A percentile compares a stretch with the other conserved stretches of the same genome.
Evolutionary conservation across 2,329 filamentous ascomycete genomes (phyloP).

Genomic region (Fusarium compactum): DNA sequence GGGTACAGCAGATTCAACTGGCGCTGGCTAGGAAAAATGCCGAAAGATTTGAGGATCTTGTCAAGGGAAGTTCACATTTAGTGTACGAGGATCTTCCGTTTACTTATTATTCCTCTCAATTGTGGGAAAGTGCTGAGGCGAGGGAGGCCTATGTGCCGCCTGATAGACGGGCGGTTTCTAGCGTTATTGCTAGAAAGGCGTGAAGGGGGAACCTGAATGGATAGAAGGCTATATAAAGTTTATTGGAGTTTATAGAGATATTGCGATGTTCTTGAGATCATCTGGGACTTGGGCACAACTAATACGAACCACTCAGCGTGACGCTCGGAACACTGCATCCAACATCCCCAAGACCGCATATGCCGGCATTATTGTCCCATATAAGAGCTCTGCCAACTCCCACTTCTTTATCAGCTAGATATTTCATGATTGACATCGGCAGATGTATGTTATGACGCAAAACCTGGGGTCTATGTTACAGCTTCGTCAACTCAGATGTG

Average conservation of each 20-base stretch:
- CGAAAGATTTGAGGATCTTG: slow-evolving; percentile 40
- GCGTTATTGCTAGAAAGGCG: slow-evolving; percentile 9
- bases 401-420: background rate
- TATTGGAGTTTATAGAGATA: background rate
- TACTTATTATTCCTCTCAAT: slow-evolving; percentile 46
- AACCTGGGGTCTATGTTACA: background rate
- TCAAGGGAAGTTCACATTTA: slow-evolving; percentile 33
- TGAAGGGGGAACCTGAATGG: background rate
- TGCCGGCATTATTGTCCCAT: too few species aligned
- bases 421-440: background rate
- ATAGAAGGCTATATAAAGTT: too few species aligned
- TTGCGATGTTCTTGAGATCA: background rate
- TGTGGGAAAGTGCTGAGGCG: slow-evolving; percentile 47
- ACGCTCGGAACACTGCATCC: background rate
- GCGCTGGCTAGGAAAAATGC: slow-evolving; percentile 11
- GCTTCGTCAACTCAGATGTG: background rate
- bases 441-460: background rate
- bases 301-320: background rate
- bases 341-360: too few species aligned
- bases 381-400: background rate
- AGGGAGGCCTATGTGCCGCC: slow-evolving; percentile 40
- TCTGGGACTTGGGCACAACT: background rate
- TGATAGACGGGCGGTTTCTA: slow-evolving; percentile 40
- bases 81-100: slow-evolving; percentile 47
- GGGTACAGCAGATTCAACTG: slow-evolving; percentile 45